Evolutionary conservation across 2,329 filamentous ascomycete species (phyloP), one percentile per base, ranked within the genome.

Genomic region (Venturia asperata): DNA sequence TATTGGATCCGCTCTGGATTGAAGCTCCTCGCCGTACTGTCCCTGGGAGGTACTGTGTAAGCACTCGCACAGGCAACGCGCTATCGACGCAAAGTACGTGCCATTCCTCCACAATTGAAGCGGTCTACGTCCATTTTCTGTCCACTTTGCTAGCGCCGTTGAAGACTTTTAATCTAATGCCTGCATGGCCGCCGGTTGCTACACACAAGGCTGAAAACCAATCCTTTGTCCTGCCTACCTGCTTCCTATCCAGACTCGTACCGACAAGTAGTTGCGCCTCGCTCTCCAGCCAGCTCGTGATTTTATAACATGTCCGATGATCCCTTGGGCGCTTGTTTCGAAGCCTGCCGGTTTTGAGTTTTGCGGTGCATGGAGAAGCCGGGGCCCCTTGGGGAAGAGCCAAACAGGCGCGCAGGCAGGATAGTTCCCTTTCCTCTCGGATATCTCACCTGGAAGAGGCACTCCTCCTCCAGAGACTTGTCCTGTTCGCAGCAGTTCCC

Each of bases 301-400:
- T 27, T 58, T 5, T 17, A 42, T 61, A 10, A 45, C 24, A 45
- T 45, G 5, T 42, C 39, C 24, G 42, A 61, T 45, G 34, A 61
- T 61, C 42, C 58, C 11, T 30, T 24, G 3, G 60, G 43, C 60
- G 60, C 60, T 43, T 43, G 39, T 43, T 43, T 62, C 43, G 60
- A 43, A 61, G 58, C 34, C 5, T 42, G 39, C 37, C 39, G 6
- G 58, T 34, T 43, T 62, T 62, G 60, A 43, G 39, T 62, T 62
- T 62, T 47, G 60, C 60, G 5, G 39, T 62, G 39, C 39, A 62
- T 43, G 60, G 13, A 62, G 34, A 42, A 42, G 58, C 37, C 21
- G 41, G 60, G 43, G 43, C 15, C 27, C 60, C 60, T 37, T 43
- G 43, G 39, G 15, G 52, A 24, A n/a, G 5, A 45, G 39, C 45